These are phyloP conservation scores for Serpula lacrymans DNA, from an alignment of 768 basidiomycete genomes.

Conservation along the genomic window DNA sequence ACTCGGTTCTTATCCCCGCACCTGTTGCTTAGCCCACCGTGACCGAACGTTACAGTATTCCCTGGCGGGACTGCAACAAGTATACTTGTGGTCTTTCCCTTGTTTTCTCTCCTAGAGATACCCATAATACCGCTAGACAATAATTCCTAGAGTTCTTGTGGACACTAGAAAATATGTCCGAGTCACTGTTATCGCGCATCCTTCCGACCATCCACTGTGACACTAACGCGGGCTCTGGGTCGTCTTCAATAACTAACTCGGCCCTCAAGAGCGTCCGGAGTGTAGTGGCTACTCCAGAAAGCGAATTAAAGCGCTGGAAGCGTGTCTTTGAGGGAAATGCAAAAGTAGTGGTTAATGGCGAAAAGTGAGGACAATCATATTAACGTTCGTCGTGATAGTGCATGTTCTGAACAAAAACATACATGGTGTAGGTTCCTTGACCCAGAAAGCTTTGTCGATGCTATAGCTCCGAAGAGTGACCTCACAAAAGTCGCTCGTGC, in stretches of 20 bases:
- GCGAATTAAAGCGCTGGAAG: conserved; percentile 85
- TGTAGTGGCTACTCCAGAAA: conserved; percentile 71
- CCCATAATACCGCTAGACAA: conserved; percentile 29
- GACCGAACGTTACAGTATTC: conserved; percentile 7
- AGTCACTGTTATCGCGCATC: conserved; percentile 39
- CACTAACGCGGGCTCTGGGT: conserved; percentile 32
- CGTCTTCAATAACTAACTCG: conserved; percentile 45
- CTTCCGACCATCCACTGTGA: conserved; percentile 57
- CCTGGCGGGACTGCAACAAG: conserved; percentile 14
- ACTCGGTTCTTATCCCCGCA: too few species aligned
- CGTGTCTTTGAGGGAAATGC: conserved; percentile 85
- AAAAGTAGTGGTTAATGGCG: conserved; percentile 63
- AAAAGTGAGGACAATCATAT: conserved; percentile 59
- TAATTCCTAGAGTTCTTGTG: conserved; percentile 24
- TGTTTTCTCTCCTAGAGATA: conserved; percentile 27
- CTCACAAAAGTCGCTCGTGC: conserved; percentile 81
- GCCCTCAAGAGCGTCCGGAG: conserved; percentile 65
- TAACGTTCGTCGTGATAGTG: conserved; percentile 16
- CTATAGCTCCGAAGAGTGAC: conserved; percentile 87
- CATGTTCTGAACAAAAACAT: conserved; percentile 5
- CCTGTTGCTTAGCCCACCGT: too few species aligned
- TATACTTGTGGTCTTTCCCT: conserved; percentile 12
- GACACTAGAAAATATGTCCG: conserved; percentile 18
- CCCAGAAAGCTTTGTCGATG: conserved; percentile 87
- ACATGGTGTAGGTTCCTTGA: conserved; percentile 68